phyloP scores from a whole-genome alignment of 1,284 basidiomycete genomes.

The Sparassis latifolia region DNA sequence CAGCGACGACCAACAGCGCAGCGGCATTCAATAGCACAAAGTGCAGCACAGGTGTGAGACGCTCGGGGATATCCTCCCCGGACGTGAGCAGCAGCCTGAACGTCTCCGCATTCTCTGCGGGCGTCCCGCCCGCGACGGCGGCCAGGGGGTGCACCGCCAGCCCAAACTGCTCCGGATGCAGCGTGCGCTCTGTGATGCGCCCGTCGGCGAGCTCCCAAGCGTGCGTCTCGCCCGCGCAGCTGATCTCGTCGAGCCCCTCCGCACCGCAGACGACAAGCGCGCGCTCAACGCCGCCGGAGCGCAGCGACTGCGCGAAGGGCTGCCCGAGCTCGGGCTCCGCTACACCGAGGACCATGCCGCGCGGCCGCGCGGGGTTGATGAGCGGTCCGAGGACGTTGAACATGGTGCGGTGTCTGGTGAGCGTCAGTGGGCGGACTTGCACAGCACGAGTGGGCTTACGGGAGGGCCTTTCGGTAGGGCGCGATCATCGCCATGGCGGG shows the following conservation, averaged over 20 bases:
- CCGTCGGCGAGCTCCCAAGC: slow-evolving; percentile 61
- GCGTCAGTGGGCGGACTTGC: too few relatives aligned
- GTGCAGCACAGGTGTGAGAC: slow-evolving; percentile 59
- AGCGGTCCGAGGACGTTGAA: slow-evolving; percentile 96
- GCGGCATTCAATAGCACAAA: slow-evolving; percentile 86
- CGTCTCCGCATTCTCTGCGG: slow-evolving; percentile 69
- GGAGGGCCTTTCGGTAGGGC: slow-evolving; percentile 80
- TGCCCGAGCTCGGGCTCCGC: slow-evolving; percentile 80
- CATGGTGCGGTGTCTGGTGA: slow-evolving; percentile 72
- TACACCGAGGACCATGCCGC: slow-evolving; percentile 87
- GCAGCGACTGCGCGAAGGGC: slow-evolving; percentile 77
- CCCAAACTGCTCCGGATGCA: slow-evolving; percentile 67
- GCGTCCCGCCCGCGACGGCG: slow-evolving; percentile 66
- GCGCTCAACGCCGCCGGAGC: slow-evolving; percentile 63
- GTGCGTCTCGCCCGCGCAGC: slow-evolving; percentile 85
- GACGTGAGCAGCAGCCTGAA: slow-evolving; percentile 55
- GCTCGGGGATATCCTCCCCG: slow-evolving; percentile 42
- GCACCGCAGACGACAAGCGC: slow-evolving; percentile 93
- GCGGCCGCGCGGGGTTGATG: slow-evolving; percentile 86
- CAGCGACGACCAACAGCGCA: slow-evolving; percentile 77
- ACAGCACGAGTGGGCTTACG: slow-evolving; percentile 35
- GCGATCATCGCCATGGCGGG: slow-evolving; percentile 82
- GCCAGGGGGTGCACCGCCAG: slow-evolving; percentile 62
- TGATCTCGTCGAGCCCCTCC: slow-evolving; percentile 93
- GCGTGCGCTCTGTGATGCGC: slow-evolving; percentile 40